Base-by-base conservation (phyloP, 148 eudicot genomes). In the Limonium bicolor region DNA sequence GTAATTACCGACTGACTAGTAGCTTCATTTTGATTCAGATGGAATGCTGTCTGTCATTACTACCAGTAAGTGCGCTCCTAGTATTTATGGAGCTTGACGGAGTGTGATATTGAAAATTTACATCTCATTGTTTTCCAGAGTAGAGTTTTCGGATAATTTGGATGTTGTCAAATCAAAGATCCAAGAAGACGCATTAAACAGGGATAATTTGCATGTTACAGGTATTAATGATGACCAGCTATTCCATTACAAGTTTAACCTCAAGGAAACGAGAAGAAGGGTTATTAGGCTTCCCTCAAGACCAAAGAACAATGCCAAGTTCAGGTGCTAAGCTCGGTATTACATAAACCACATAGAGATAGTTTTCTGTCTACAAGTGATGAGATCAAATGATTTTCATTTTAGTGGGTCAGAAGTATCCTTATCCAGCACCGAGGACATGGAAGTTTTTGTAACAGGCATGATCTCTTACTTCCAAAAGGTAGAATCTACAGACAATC, bases 401-500 rank as follows among this genome's bases (percentile, higher is more conserved):
- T 59, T 50, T 71, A 87, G 94, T 76, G 96, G 96, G 52, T 82
- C 88, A 62, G 86, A 82, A 74, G 77, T 73, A 43, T 76, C 79
- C 53, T 33, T 82, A 14, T 57, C 85, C 32, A 30, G 56, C 19
- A n/a, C 40, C 42, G 74, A 66, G 51, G 59, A 54, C 23, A 41
- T 62, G 32, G 76, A 68, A 41, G 36, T 49, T 36, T 37, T 86
- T 47, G 41, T 62, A 53, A 52, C 54, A 34, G 63, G 60, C 50
- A 39, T 82, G 11, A 62, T 67, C 24, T 24, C 35, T 31, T 71
- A 56, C 63, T 38, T 82, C 19, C 60, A 42, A 53, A 78, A 86
- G 96, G 96, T 82, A 59, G 27, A 33, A 13, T 26, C 20, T 19
- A 26, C 17, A 11, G 22, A 3, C 23, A 13, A 30, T 8, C 39